A percentile compares a stretch with the other conserved stretches of the same genome.
Evolutionary conservation across 2,329 filamentous ascomycete species (phyloP).

Genomic region (Cryphonectria parasitica): DNA sequence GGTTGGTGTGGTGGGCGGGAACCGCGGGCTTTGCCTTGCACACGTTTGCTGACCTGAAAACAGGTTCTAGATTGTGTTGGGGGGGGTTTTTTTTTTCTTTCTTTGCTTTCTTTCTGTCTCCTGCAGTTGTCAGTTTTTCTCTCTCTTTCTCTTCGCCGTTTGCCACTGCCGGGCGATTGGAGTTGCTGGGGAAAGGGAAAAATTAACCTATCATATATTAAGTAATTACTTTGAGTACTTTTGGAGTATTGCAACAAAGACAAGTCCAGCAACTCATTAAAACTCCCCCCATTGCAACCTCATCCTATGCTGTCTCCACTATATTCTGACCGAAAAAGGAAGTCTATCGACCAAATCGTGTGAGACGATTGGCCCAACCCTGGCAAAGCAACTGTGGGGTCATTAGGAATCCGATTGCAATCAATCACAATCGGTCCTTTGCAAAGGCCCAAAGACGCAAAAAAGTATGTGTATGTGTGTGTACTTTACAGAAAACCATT

Average conservation of each 20-base stretch:
- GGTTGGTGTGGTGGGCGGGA: background rate
- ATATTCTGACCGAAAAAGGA: background rate
- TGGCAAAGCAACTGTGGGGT: background rate
- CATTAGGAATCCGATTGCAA: background rate
- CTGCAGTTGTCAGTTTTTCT: background rate
- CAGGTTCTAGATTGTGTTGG: background rate
- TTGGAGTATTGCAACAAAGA: background rate
- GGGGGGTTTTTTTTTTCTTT: background rate
- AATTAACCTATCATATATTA: background rate
- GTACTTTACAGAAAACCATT: too few relatives aligned
- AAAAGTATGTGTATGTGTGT: too few relatives aligned
- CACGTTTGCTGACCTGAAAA: background rate
- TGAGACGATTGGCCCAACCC: background rate
- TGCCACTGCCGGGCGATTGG: background rate
- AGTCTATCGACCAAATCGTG: background rate
- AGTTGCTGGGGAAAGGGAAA: too few relatives aligned
- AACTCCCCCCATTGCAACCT: background rate
- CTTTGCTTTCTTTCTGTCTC: background rate
- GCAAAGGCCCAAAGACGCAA: too few relatives aligned
- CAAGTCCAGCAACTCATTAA: background rate
- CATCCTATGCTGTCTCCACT: background rate
- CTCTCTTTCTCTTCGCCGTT: background rate
- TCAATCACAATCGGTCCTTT: background rate
- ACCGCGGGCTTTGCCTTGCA: background rate
- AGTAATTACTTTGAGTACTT: background rate